A percentile compares a stretch with the other conserved stretches of the same genome.
Evolutionary conservation across 768 basidiomycete species (phyloP).

Genomic region (Podaxis carcinomalis): DNA sequence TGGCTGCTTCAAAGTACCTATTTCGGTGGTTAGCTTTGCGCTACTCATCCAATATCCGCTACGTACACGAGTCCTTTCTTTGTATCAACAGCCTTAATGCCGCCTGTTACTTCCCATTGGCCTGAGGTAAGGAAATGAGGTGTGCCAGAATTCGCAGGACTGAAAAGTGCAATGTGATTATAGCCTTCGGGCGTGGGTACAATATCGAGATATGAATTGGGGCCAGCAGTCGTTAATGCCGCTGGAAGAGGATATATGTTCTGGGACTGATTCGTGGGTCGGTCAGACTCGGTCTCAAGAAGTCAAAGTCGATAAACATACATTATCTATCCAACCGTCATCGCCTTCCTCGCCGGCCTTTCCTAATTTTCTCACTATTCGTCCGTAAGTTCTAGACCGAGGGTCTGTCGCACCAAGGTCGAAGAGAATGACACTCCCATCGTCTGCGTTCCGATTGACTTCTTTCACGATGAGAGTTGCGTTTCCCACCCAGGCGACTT

Average conservation of each 20-base stretch:
- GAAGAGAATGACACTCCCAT: conserved; percentile 79
- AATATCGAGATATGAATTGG: conserved; percentile 84
- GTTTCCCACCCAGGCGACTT: conserved; percentile 86
- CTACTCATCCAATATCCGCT: background rate
- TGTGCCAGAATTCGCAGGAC: conserved; percentile 59
- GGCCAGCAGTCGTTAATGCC: conserved; percentile 33
- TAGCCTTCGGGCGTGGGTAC: conserved; percentile 79
- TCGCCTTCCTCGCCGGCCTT: conserved; percentile 84
- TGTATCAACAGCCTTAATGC: conserved; percentile 69
- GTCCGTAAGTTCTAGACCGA: conserved; percentile 31
- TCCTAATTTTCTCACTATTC: conserved; percentile 74
- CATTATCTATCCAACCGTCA: conserved; percentile 91
- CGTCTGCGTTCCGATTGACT: conserved; percentile 77
- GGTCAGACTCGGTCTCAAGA: background rate
- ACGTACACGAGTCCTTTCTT: conserved; percentile 70
- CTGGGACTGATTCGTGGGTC: conserved; percentile 43
- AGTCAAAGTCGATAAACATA: conserved; percentile 30
- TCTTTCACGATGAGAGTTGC: conserved; percentile 77
- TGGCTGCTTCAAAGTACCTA: conserved; percentile 88
- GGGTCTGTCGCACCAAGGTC: conserved; percentile 35
- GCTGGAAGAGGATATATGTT: conserved; percentile 54
- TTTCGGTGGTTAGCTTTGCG: conserved; percentile 15
- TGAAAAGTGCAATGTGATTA: conserved; percentile 92
- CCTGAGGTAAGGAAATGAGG: conserved; percentile 87
- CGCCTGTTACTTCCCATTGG: conserved; percentile 82